Evolutionary conservation across 2,329 filamentous ascomycete species (phyloP), one percentile per base, ranked within the genome.

Genomic region (Paecilomyces dactylethromorphus): DNA sequence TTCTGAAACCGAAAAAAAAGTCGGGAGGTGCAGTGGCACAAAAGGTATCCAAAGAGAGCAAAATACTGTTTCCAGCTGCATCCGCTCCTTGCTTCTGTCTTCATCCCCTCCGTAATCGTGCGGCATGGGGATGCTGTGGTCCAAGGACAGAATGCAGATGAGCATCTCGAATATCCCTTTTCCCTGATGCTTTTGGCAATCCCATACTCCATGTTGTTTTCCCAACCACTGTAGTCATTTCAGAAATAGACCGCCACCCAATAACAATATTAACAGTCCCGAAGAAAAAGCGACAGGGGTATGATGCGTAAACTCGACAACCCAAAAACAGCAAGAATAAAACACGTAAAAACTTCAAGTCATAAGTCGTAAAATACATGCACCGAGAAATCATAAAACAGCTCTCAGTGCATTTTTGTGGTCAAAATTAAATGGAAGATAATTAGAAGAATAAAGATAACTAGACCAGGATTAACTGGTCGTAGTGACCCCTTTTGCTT

Each of bases 401-500:
- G 24, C 12, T 56, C 54, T 18, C 39, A 45, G 39, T 6, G 18
- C n/a, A 45, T 21, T 45, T 29, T 45, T 45, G 39, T 45, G 39
- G 5, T 33, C 32, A 33, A 33, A 11, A 33, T 33, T 33, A 11
- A n/a, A 18, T 45, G 10, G 15, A 45, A 18, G 10, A 45, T 10
- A 45, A 15, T 18, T 7, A 18, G 18, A 45, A 45, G 18, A 10
- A 2, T 45, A 54, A 53, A 56, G 39, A 32, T 22, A 18, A 21
- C n/a, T 18, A 39, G 21, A 7, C 50, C 33, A 13, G 35, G 15
- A 12, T 58, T 56, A 76, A 59, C 71, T 69, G 57, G 74, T 68
- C 1, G 69, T 72, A 29, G 68, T 65, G 18, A 76, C 68, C 8
- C 74, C 71, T 64, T 77, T 77, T 11, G 70, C 62, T 60, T 77